Evolutionary conservation across 192 early-diverging fungal genomes (phyloP).

Genomic region (Phlyctochytrium bullatum): DNA sequence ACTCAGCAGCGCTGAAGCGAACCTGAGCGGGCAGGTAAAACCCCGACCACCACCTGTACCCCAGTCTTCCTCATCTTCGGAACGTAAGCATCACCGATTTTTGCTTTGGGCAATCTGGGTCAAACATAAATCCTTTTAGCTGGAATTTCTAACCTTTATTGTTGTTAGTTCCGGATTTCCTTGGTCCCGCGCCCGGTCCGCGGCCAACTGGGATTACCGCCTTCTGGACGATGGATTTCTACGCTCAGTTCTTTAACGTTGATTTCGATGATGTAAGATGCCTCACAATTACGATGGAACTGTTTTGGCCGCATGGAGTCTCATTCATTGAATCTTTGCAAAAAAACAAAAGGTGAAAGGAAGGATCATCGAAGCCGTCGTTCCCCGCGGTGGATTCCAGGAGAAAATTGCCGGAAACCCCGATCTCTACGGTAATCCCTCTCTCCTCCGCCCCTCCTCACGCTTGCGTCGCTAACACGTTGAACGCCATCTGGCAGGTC

Average conservation of each 20-base stretch:
- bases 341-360: constrained; percentile 26
- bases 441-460: background rate
- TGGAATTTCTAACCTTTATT: background rate
- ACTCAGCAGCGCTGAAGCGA: constrained; percentile 45
- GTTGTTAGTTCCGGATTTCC: background rate
- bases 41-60: background rate
- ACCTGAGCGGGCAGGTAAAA: constrained; percentile 27
- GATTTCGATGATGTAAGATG: constrained; percentile 74
- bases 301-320: background rate
- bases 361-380: constrained; percentile 33
- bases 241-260: constrained; percentile 88
- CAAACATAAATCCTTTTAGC: background rate
- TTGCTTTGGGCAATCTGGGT: background rate
- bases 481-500: constrained; percentile 53
- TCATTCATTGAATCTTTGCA: background rate
- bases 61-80: background rate
- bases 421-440: constrained; percentile 81
- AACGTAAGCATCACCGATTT: background rate
- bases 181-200: constrained; percentile 6
- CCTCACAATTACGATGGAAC: background rate
- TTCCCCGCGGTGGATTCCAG: constrained; percentile 53
- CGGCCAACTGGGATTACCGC: constrained; percentile 21
- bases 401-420: constrained; percentile 79
- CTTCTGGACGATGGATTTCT: constrained; percentile 90
- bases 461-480: background rate